Conservation (phyloP, 1,284 basidiomycete genomes). For the Leucocoprinus gongylophorus region DNA sequence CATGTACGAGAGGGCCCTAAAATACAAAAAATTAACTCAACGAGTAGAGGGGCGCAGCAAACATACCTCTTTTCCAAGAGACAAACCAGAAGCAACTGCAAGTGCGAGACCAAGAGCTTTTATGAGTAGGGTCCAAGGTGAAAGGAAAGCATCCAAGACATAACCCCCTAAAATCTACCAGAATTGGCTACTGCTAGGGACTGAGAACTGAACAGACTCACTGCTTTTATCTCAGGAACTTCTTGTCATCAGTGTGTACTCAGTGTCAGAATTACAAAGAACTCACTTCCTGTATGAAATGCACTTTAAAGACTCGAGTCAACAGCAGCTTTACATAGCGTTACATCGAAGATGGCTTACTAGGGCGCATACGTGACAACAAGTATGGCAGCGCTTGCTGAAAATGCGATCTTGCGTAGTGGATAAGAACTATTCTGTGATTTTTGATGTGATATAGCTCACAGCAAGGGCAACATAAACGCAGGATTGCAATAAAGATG, state of each 20-base stretch:
- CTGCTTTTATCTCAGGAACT: conserved; percentile 77
- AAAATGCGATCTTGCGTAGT: conserved; percentile 46
- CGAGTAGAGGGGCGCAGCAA: not conserved
- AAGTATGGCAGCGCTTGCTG: conserved; percentile 56
- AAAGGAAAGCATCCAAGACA: conserved; percentile 62
- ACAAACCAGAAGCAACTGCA: conserved; percentile 71
- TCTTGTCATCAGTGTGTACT: conserved; percentile 6
- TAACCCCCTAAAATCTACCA: conserved; percentile 65
- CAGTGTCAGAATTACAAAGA: not conserved
- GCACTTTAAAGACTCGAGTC: conserved; percentile 36
- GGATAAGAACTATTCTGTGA: not conserved
- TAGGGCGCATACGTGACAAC: conserved; percentile 65
- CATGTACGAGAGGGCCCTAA: conserved; percentile 65
- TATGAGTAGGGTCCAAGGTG: conserved; percentile 69
- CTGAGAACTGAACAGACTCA: conserved; percentile 25
- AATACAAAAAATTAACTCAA: not conserved
- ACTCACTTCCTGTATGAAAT: conserved; percentile 73
- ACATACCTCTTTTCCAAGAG: conserved; percentile 63
- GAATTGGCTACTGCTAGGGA: not conserved
- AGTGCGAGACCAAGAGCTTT: conserved; percentile 74
- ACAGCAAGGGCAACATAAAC: conserved; percentile 61
- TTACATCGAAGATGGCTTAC: conserved; percentile 32
- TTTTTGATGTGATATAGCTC: conserved; percentile 19
- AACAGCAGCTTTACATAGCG: not conserved
- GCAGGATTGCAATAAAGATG: conserved; percentile 55